Conservation (phyloP, 208 protist species). For the Leishmania amazonensis region DNA sequence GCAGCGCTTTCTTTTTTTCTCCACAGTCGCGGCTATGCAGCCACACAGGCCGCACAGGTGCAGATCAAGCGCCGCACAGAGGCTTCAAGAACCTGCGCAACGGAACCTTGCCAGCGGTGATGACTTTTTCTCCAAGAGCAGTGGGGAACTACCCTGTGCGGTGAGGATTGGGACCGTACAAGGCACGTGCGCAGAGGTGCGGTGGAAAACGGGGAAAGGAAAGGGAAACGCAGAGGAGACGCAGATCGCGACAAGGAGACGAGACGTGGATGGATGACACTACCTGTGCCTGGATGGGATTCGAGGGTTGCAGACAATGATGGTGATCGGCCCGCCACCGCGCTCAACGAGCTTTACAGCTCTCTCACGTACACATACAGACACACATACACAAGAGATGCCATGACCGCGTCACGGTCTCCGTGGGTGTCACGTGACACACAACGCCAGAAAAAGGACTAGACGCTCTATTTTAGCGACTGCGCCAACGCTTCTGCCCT, state of each 20-base stretch:
- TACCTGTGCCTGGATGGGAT: background rate
- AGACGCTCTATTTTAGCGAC: background rate
- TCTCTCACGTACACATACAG: background rate
- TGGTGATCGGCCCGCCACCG: background rate
- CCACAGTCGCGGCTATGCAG: background rate
- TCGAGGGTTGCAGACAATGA: background rate
- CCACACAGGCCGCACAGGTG: background rate
- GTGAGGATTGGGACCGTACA: background rate
- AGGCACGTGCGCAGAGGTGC: no score
- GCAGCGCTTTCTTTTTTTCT: background rate
- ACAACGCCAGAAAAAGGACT: background rate
- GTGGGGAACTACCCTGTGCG: background rate
- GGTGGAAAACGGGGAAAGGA: background rate
- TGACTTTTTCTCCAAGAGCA: background rate
- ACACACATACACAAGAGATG: background rate
- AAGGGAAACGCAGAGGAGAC: slow-evolving; percentile 2
- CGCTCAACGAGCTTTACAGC: background rate
- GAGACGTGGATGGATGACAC: background rate
- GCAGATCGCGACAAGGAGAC: background rate
- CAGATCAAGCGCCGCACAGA: background rate
- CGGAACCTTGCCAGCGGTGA: background rate
- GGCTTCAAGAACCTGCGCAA: no score
- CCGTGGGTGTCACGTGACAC: background rate
- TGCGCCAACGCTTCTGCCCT: background rate
- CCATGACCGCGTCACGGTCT: background rate